Evolutionary conservation across 2,329 filamentous ascomycete genomes (phyloP).

Genomic region (Diaporthe nobilis): DNA sequence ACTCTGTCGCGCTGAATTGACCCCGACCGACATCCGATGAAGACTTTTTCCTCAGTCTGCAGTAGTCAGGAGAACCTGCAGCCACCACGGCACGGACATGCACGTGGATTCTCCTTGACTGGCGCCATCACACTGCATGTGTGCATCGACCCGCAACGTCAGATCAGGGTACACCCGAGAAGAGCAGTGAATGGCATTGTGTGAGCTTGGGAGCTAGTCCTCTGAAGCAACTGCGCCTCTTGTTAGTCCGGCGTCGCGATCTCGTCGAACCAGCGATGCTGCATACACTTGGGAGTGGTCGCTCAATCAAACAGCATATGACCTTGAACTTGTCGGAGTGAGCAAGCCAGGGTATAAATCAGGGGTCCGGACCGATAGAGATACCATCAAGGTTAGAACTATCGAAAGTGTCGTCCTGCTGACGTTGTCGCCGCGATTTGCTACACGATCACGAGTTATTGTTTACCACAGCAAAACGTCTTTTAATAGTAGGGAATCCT

Average conservation of each 20-base stretch:
- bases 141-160: not conserved
- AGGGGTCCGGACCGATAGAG: constrained; percentile 1
- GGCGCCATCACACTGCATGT: constrained; percentile 23
- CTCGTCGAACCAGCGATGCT: not conserved
- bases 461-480: not conserved
- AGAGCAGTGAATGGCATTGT: not conserved
- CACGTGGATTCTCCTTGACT: constrained; percentile 1
- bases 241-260: constrained; percentile 16
- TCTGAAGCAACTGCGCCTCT: constrained; percentile 18
- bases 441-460: not conserved
- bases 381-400: constrained; percentile 11
- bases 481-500: constrained; percentile 5
- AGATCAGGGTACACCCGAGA: not conserved
- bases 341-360: not conserved
- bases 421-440: constrained; percentile 4
- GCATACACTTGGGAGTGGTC: not conserved
- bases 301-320: not conserved
- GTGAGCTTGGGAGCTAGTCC: not conserved
- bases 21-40: constrained; percentile 11
- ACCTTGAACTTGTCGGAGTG: not conserved
- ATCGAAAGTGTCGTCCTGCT: constrained; percentile 16
- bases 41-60: constrained; percentile 10
- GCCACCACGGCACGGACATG: not conserved
- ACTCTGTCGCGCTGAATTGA: not conserved
- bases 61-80: constrained; percentile 28